Percentiles rank a stretch among this genome's conserved stretches.
Conservation (phyloP, 331 rosid genomes). For the Quercus tomentella region DNA sequence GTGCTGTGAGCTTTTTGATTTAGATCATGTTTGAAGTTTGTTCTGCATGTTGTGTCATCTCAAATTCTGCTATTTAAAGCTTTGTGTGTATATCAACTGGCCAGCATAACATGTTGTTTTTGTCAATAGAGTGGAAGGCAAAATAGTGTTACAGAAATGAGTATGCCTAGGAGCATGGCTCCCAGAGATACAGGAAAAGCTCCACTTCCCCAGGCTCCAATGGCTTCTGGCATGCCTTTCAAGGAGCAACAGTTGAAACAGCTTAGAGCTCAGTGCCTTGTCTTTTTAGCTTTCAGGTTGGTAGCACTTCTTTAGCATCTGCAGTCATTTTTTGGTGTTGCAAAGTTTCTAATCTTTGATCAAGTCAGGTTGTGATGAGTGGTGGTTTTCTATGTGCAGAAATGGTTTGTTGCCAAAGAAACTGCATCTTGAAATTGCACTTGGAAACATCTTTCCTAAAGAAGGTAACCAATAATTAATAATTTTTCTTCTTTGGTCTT, state of each 20-base stretch:
- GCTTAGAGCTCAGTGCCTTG: slow-evolving; percentile 99
- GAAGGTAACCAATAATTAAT: slow-evolving; percentile 48
- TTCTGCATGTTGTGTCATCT: slow-evolving; percentile 11
- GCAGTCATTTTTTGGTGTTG: slow-evolving; percentile 8
- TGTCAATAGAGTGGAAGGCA: slow-evolving; percentile 67
- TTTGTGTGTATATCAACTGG: slow-evolving; percentile 13
- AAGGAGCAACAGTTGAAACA: slow-evolving; percentile 93
- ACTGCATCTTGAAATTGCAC: slow-evolving; percentile 97
- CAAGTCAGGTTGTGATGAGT: slow-evolving; percentile 17
- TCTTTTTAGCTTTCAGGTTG: slow-evolving; percentile 95
- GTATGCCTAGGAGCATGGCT: slow-evolving; percentile 54
- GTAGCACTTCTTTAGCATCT: slow-evolving; percentile 3
- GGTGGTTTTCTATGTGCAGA: slow-evolving; percentile 46
- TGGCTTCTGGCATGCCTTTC: slow-evolving; percentile 66
- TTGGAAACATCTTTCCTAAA: slow-evolving; percentile 66
- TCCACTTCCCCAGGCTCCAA: slow-evolving; percentile 39
- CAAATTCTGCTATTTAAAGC: slow-evolving; percentile 9
- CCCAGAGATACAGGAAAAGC: slow-evolving; percentile 87
- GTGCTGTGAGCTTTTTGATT: background rate
- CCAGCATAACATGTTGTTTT: slow-evolving; percentile 30
- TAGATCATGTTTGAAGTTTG: background rate
- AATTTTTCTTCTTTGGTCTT: background rate
- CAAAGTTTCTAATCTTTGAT: background rate
- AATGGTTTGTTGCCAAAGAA: slow-evolving; percentile 92
- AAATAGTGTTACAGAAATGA: slow-evolving; percentile 53